Percentiles rank a stretch among this genome's conserved stretches.
phyloP scores from a whole-genome alignment of 345 rosid genomes.

The Arabidopsis suecica region DNA sequence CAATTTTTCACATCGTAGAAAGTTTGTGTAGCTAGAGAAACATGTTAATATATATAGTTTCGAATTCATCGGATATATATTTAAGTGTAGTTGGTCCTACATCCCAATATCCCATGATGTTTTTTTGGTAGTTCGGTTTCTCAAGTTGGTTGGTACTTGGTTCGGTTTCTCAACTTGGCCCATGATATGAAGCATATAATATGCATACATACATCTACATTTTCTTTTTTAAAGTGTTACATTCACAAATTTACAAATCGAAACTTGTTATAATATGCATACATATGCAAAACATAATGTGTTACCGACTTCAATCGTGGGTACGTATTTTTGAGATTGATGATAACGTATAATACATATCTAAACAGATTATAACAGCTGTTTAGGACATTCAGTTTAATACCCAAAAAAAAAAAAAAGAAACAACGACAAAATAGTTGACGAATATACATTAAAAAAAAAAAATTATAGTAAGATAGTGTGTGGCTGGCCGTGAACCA shows the following conservation, averaged over 20 bases:
- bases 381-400: not conserved
- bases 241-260: not conserved
- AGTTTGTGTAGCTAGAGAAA: too few relatives aligned
- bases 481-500: slow-evolving; percentile 39
- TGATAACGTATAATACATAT: not conserved
- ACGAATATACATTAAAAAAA: not conserved
- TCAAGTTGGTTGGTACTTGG: not conserved
- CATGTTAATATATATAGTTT: too few relatives aligned
- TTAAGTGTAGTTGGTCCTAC: not conserved
- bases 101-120: not conserved
- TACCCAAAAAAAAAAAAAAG: not conserved
- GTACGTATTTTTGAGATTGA: not conserved
- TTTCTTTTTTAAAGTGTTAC: too few relatives aligned
- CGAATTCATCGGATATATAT: too few relatives aligned
- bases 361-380: not conserved
- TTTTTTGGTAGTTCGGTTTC: not conserved
- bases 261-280: not conserved
- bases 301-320: not conserved
- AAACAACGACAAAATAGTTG: not conserved
- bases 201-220: not conserved
- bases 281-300: not conserved
- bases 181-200: not conserved
- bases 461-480: not conserved
- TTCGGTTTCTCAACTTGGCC: not conserved
- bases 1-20: too few relatives aligned